These are phyloP conservation scores for Heterococcus sp. DNA, from an alignment of 108 stramenopile genomes.

Conservation along the genomic window DNA sequence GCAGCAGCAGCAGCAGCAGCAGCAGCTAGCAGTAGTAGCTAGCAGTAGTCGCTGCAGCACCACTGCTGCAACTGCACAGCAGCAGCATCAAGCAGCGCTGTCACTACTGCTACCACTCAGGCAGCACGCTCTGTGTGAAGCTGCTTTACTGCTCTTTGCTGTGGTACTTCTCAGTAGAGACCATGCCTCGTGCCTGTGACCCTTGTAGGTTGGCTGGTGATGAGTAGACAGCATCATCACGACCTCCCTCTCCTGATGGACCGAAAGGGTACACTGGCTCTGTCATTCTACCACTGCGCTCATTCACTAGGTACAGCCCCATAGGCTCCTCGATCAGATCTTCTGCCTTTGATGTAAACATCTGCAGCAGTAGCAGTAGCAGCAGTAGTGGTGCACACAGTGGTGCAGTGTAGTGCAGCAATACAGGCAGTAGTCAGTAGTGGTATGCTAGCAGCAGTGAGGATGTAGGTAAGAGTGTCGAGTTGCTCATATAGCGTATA, in stretches of 20 bases:
- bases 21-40: slow-evolving; percentile 16
- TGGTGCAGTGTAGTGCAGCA: no score
- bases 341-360: not conserved
- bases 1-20: slow-evolving; percentile 24
- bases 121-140: no score
- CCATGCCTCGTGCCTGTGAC: not conserved
- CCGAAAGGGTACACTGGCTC: slow-evolving; percentile 47
- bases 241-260: slow-evolving; percentile 37
- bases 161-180: not conserved
- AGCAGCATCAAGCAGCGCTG: not conserved
- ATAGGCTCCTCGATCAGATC: slow-evolving; percentile 22
- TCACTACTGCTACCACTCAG: not conserved
- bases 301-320: slow-evolving; percentile 44
- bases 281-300: slow-evolving; percentile 21
- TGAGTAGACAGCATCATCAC: slow-evolving; percentile 46
- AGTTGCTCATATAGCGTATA: no score
- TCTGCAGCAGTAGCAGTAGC: no score
- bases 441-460: no score
- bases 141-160: not conserved
- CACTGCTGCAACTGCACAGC: not conserved
- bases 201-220: slow-evolving; percentile 44
- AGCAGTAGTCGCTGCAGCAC: slow-evolving; percentile 13
- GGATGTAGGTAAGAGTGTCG: no score
- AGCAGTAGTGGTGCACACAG: no score
- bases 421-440: no score